phyloP scores from a whole-genome alignment of 345 rosid genomes.

The Syzygium jambos region DNA sequence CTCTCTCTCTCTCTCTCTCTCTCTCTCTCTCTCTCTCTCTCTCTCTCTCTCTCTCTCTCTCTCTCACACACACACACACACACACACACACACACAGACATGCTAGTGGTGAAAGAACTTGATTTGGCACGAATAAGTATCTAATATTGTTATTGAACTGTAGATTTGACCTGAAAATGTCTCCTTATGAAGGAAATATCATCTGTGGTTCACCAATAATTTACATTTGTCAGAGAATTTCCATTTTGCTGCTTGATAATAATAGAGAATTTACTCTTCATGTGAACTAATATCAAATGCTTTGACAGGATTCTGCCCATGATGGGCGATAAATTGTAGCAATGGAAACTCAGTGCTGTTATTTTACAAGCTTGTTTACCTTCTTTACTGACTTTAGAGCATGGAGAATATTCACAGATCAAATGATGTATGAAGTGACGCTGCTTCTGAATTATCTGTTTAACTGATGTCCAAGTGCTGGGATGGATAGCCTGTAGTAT shows the following conservation, averaged over 20 bases:
- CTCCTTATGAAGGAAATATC: neutral
- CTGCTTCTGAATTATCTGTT: neutral
- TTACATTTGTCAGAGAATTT: neutral
- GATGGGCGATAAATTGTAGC: neutral
- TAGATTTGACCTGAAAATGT: neutral
- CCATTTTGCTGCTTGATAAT: neutral
- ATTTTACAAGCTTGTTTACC: neutral
- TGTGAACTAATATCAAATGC: neutral
- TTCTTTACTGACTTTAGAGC: neutral
- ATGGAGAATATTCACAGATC: neutral
- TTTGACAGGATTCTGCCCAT: neutral
- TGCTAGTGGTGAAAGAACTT: neutral
- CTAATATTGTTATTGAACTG: neutral
- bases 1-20: neutral
- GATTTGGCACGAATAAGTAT: neutral
- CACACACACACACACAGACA: neutral
- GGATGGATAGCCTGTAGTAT: neutral
- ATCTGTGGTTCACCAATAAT: neutral
- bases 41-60: neutral
- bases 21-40: conserved; percentile 3
- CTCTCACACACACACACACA: neutral
- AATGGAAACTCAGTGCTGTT: neutral
- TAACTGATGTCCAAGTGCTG: neutral
- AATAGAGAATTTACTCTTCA: neutral
- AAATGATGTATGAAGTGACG: neutral